Base-by-base conservation (phyloP, 192 early-diverging fungal species). In the Gonapodya sp. region DNA sequence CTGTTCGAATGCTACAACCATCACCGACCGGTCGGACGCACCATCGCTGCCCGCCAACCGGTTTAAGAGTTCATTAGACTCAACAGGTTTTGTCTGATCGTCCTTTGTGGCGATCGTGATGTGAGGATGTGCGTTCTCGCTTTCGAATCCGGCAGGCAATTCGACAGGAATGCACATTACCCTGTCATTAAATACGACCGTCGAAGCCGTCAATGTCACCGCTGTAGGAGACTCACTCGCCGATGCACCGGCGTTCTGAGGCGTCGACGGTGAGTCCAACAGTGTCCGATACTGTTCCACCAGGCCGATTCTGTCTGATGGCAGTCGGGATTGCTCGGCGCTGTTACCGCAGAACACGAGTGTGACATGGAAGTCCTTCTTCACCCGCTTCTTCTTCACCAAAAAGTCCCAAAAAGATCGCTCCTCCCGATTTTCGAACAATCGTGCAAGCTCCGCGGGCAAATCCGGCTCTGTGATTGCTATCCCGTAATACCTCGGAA, bases 251-350 rank as follows among this genome's bases (percentile, higher is more conserved):
- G 30, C 83, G 79, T 83, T 82, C 82, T 18, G 84, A 82, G 35
- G 82, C 79, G 73, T 78, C 85, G 1, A 89, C 79, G 0, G 80
- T 81, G 81, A 83, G 88, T 35, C 80, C 73, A 0, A 36, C 77
- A 18, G 79, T 73, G 31, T 81, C 78, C 34, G 84, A 83, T 79
- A 83, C 83, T 0, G 36, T 75, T 14, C 84, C 78, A 16, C 73
- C 74, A 1, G 37, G 36, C 73, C 92, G 91, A 18, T 87, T 84
- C 31, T 92, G 83, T 0, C 90, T 92, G 0, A 91, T 82, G 81
- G 92, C 91, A 78, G 81, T 82, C 35, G 16, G 8, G 8, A 16
- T 31, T 34, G 18, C 34, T 77, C 75, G 18, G 8, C 8, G 75
- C 75, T 77, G 34, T 77, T 34, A 16, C 75, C 75, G 34, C 18